phyloP scores from a whole-genome alignment of 331 rosid genomes.

The Quercus tomentella region DNA sequence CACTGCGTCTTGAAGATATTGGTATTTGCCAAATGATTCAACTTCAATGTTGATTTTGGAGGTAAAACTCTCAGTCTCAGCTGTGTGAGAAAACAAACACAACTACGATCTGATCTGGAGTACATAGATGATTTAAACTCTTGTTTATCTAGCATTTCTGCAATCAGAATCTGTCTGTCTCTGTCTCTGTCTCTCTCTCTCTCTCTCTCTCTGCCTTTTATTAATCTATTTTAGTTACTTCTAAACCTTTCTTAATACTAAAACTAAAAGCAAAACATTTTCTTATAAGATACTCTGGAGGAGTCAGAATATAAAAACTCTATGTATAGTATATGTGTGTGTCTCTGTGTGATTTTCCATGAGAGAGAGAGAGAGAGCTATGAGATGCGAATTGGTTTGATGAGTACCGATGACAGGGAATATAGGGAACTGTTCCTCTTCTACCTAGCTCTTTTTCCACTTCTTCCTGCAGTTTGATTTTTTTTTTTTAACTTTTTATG shows the following conservation, averaged over 20 bases:
- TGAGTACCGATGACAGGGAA: conserved; percentile 64
- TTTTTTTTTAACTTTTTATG: conserved; percentile 4
- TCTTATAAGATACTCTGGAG: neutral
- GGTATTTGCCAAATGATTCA: neutral
- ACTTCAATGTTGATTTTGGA: neutral
- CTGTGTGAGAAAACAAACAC: conserved; percentile 14
- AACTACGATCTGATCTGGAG: conserved; percentile 39
- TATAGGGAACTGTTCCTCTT: conserved; percentile 51
- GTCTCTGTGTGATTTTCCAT: neutral
- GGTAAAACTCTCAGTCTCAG: conserved; percentile 7
- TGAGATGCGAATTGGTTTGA: conserved; percentile 22
- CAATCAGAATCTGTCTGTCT: conserved; percentile 36
- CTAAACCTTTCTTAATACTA: neutral
- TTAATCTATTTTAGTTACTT: conserved; percentile 1
- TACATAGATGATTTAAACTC: conserved; percentile 17
- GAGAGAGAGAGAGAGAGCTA: conserved; percentile 6
- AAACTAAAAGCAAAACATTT: neutral
- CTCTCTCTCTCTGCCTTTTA: neutral
- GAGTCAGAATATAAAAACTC: neutral
- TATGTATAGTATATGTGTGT: neutral
- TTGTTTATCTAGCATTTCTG: conserved; percentile 5
- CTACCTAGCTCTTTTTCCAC: conserved; percentile 23
- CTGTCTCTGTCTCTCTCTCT: conserved; percentile 12
- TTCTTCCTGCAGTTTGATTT: conserved; percentile 15
- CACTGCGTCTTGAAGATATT: neutral